Percentiles rank a stretch among this genome's conserved stretches.
phyloP scores from a whole-genome alignment of 2,329 filamentous ascomycete genomes.

The Cryphonectria radicalis region DNA sequence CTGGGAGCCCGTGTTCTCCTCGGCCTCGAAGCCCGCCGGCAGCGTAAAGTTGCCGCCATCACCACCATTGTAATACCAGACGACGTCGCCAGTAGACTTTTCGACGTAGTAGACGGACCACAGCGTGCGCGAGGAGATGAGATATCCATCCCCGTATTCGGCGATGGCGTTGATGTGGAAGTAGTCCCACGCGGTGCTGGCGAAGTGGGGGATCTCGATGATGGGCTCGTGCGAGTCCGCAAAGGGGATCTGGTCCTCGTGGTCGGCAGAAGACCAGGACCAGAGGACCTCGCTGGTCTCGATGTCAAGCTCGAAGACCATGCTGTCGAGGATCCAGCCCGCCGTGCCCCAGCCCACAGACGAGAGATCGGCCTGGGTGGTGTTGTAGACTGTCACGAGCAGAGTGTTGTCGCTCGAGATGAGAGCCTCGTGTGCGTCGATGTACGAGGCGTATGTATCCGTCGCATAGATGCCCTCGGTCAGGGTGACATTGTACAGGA shows the following conservation, averaged over 20 bases:
- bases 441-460: constrained; percentile 28
- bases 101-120: constrained; percentile 53
- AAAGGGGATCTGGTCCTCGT: constrained; percentile 19
- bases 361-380: constrained; percentile 33
- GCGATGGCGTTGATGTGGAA: constrained; percentile 62
- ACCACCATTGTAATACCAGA: constrained; percentile 46
- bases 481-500: constrained; percentile 34
- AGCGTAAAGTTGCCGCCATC: constrained; percentile 23
- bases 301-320: constrained; percentile 50
- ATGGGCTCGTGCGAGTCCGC: constrained; percentile 20
- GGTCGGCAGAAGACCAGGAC: constrained; percentile 19
- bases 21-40: constrained; percentile 4
- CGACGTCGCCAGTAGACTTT: constrained; percentile 48
- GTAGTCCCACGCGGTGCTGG: constrained; percentile 51
- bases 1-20: constrained; percentile 15
- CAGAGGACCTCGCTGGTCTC: constrained; percentile 50
- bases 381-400: constrained; percentile 45
- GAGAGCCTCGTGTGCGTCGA: constrained; percentile 44
- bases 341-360: constrained; percentile 33
- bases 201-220: constrained; percentile 33
- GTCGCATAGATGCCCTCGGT: constrained; percentile 15
- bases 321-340: constrained; percentile 38
- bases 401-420: constrained; percentile 45
- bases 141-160: constrained; percentile 52
- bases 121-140: constrained; percentile 55